Evolutionary conservation across 1,284 basidiomycete species (phyloP), one percentile per base, ranked within the genome.

Genomic region (Neolentinus lepideus): DNA sequence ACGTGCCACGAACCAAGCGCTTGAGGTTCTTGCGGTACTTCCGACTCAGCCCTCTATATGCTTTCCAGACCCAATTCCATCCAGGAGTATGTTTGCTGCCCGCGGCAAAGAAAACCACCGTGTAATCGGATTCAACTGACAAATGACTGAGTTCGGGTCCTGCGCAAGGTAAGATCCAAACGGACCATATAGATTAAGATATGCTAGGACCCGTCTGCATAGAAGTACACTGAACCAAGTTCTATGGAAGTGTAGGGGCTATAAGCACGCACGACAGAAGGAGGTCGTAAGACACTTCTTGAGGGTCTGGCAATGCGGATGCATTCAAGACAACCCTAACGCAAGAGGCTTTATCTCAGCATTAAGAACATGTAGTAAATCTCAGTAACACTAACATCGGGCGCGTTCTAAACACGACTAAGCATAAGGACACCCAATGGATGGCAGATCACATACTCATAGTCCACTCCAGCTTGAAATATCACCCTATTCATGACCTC

Each of bases 51-150:
- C 85, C 86, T 26, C 89, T 78, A 66, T 93, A 92, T 1, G 90
- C 88, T 64, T 90, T 91, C 91, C 91, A 93, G 29, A 93, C 80
- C 90, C 90, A 94, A 60, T 85, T 90, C 91, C 91, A 92, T 35
- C 80, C 79, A 8, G 91, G 91, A 1, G 83, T 80, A 69, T 92
- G 74, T 59, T 74, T 77, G 1, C 81, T 83, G n/a, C 89, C 91
- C 1, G 89, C 85, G 26, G 90, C 88, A 61, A 94, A 88, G 71
- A 92, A 92, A 12, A 92, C 80, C 38, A 93, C 83, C 1, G 88
- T 88, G 63, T 94, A 94, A 70, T 93, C 90, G 52, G 88, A 87
- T 66, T 94, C 91, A 54, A 91, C 89, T 91, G 56, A n/a, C 14
- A 35, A 33, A 22, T 53, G 60, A 10, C 52, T 54, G 26, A 62